Conservation (phyloP, 108 stramenopile genomes). For the Schizochytrium sp. region DNA sequence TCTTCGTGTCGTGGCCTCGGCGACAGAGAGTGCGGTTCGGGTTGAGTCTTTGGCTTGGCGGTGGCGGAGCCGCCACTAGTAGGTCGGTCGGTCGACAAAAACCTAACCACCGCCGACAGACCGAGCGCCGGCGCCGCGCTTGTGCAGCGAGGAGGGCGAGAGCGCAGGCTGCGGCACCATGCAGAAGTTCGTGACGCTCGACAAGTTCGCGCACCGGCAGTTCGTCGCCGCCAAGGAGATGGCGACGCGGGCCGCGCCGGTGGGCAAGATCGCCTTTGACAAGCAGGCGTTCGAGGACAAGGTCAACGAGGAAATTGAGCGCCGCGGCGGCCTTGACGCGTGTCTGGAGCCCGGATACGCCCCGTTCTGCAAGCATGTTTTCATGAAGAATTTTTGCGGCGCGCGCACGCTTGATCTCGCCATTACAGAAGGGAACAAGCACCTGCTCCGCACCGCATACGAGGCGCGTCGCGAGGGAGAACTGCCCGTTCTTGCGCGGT, state of each 20-base stretch:
- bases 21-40: no score
- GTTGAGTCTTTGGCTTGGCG: no score
- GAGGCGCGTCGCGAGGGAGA: conserved; percentile 80
- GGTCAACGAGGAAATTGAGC: conserved; percentile 26
- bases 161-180: background rate
- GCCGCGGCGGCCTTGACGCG: background rate
- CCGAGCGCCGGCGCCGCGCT: no score
- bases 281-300: conserved; percentile 13
- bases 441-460: conserved; percentile 66
- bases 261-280: background rate
- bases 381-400: conserved; percentile 73
- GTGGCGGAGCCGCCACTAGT: no score
- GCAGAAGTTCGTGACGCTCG: background rate
- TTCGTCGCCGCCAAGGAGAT: background rate
- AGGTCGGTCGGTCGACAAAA: no score
- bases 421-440: conserved; percentile 69
- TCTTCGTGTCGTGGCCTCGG: no score
- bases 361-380: conserved; percentile 96
- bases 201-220: background rate
- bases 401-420: conserved; percentile 63
- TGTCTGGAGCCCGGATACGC: conserved; percentile 80
- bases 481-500: conserved; percentile 74
- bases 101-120: no score
- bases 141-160: background rate
- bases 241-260: background rate